Evolutionary conservation across 139 green algal species (phyloP).

Genomic region (Chlamydomonas sp.): DNA sequence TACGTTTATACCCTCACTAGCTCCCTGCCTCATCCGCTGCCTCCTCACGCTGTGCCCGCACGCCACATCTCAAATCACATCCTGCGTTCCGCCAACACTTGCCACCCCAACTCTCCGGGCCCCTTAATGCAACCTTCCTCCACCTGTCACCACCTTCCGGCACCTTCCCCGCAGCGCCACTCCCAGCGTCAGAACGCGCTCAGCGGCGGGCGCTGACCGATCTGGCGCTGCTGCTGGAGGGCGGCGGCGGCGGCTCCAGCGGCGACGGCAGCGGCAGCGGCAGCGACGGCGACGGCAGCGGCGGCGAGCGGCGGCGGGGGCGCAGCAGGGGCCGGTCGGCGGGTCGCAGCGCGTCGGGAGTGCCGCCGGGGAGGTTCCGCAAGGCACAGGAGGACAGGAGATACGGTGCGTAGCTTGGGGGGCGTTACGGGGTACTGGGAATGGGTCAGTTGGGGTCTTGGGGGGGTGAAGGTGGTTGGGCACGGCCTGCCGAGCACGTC

Average conservation of each 20-base stretch:
- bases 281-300: neutral
- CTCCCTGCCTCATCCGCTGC: no score
- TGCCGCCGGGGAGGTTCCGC: neutral
- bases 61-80: no score
- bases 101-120: no score
- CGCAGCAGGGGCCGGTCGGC: neutral
- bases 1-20: no score
- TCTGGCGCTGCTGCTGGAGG: constrained; percentile 23
- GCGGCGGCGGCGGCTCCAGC: neutral
- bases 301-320: neutral
- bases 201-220: constrained; percentile 10
- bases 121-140: no score
- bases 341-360: neutral
- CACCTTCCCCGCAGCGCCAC: constrained; percentile 2
- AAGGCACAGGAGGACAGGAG: constrained; percentile 40
- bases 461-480: neutral
- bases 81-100: no score
- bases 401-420: constrained; percentile 28
- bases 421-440: neutral
- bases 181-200: neutral
- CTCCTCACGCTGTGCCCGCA: no score
- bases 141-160: no score
- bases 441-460: neutral
- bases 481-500: no score
- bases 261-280: neutral